These are phyloP conservation scores for Bretschneidera sinensis DNA, from an alignment of 345 rosid genomes.

Conservation along the genomic window DNA sequence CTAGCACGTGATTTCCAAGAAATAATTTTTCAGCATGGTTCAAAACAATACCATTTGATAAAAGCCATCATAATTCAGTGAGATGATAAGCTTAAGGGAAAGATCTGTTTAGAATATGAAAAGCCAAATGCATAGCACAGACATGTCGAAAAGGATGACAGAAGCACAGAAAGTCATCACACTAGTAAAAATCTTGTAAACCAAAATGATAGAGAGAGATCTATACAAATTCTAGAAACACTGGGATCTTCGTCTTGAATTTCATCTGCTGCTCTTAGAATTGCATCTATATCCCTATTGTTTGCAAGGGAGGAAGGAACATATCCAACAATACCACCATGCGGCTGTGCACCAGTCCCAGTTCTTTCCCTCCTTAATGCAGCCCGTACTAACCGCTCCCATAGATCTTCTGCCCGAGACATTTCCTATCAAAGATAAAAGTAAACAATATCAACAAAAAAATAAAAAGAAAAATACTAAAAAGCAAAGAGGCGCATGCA, in stretches of 20 bases:
- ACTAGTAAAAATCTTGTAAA: neutral
- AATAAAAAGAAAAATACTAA: neutral
- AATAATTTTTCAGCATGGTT: no score
- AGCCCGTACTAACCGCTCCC: slow-evolving; percentile 91
- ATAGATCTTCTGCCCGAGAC: slow-evolving; percentile 72
- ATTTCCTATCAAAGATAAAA: slow-evolving; percentile 36
- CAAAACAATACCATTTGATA: no score
- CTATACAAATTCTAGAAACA: slow-evolving; percentile 77
- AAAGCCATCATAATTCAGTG: no score
- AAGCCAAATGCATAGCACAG: no score
- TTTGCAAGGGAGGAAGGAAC: slow-evolving; percentile 88
- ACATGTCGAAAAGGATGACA: neutral
- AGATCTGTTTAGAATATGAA: no score
- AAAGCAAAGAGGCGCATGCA: neutral
- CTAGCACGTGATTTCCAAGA: no score
- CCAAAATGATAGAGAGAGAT: neutral
- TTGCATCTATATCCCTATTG: slow-evolving; percentile 81
- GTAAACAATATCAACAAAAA: neutral
- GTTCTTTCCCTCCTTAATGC: slow-evolving; percentile 67
- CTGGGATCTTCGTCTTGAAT: slow-evolving; percentile 90
- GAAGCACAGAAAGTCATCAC: neutral
- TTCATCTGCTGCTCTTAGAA: slow-evolving; percentile 92
- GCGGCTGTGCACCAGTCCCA: slow-evolving; percentile 48
- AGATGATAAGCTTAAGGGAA: no score
- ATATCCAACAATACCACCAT: slow-evolving; percentile 63